These are phyloP conservation scores for Euphrasia confusa DNA, from an alignment of 257 asterid genomes.

Conservation along the genomic window DNA sequence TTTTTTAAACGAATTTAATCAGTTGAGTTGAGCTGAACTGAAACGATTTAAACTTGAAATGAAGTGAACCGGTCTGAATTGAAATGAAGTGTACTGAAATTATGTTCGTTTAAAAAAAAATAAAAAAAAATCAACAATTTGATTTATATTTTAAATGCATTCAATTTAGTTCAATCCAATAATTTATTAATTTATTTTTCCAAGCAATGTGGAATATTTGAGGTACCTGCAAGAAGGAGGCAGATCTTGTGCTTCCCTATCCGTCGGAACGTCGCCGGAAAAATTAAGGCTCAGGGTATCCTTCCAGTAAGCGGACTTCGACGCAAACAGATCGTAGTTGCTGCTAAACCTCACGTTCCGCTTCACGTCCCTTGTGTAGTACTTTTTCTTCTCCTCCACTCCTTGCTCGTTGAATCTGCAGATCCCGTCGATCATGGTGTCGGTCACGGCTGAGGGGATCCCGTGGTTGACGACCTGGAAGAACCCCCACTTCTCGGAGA, in stretches of 20 bases:
- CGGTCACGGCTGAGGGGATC: conserved; percentile 26
- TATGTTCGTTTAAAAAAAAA: no score
- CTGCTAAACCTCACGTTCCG: conserved; percentile 30
- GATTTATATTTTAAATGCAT: no score
- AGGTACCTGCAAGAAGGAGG: conserved; percentile 43
- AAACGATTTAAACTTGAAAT: no score
- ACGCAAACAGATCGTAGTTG: conserved; percentile 37
- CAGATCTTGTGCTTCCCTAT: conserved; percentile 27
- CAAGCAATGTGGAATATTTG: no score
- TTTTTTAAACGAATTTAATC: no score
- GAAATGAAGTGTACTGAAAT: no score
- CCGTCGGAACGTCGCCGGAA: conserved; percentile 24
- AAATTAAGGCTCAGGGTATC: conserved; percentile 37
- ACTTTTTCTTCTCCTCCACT: conserved; percentile 36
- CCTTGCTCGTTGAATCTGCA: conserved; percentile 34
- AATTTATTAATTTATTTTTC: no score
- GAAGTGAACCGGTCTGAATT: no score
- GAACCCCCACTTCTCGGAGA: conserved; percentile 44
- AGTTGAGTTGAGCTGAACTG: no score
- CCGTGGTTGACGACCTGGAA: conserved; percentile 53
- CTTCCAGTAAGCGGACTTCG: conserved; percentile 54
- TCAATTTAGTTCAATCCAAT: no score
- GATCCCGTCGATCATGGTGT: conserved; percentile 30
- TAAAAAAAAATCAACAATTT: no score
- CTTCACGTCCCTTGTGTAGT: conserved; percentile 35